Percentiles rank a stretch among this genome's conserved stretches.
phyloP scores from a whole-genome alignment of 495 filamentous ascomycete species.

The Neurospora sp. region DNA sequence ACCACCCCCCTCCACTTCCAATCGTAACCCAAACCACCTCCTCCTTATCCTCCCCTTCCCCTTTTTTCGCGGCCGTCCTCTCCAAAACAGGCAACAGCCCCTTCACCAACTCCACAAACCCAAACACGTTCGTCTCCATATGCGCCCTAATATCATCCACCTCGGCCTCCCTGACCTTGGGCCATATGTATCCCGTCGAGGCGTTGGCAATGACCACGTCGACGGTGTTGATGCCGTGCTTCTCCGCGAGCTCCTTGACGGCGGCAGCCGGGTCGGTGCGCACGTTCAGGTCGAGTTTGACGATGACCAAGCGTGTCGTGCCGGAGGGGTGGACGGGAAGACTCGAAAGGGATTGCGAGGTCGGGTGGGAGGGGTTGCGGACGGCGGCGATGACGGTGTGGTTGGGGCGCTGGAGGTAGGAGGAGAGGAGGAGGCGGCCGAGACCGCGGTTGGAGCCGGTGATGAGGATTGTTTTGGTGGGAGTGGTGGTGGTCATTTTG shows the following conservation, averaged over 20 bases:
- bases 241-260: constrained; percentile 4
- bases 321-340: constrained; percentile 10
- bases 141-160: constrained; percentile 20
- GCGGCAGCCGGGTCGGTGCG: constrained; percentile 11
- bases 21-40: constrained; percentile 24
- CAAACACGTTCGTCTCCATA: constrained; percentile 19
- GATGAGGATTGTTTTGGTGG: constrained; percentile 13
- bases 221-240: constrained; percentile 17
- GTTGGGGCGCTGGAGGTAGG: constrained; percentile 19
- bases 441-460: constrained; percentile 24
- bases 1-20: constrained; percentile 18
- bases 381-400: constrained; percentile 25
- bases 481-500: neutral
- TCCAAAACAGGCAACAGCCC: neutral
- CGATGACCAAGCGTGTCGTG: constrained; percentile 13
- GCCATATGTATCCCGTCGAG: constrained; percentile 15
- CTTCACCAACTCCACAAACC: constrained; percentile 8
- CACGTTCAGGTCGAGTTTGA: constrained; percentile 19
- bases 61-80: neutral
- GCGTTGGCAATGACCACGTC: constrained; percentile 25
- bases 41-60: constrained; percentile 8
- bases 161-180: constrained; percentile 21
- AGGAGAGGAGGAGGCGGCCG: constrained; percentile 16
- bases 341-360: constrained; percentile 12
- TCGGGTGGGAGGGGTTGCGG: constrained; percentile 18